Percentiles rank a stretch among this genome's conserved stretches.
Evolutionary conservation across 768 basidiomycete species (phyloP).

Genomic region (Kwoniella mangroviensis): DNA sequence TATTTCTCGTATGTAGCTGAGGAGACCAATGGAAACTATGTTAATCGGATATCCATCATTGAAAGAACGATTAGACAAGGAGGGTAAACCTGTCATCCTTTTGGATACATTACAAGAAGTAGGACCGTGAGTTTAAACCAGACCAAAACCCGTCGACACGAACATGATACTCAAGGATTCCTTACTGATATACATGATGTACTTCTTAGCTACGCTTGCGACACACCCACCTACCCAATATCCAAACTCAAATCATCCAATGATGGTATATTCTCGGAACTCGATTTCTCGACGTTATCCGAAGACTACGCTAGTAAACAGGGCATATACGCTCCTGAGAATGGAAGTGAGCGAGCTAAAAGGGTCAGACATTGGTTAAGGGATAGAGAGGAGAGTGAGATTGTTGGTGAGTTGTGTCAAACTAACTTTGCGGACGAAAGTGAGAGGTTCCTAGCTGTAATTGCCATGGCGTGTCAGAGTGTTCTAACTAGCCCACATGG

Average conservation of each 20-base stretch:
- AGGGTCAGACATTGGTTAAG: conserved; percentile 52
- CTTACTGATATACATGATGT: background rate
- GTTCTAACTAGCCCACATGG: background rate
- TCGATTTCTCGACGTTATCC: conserved; percentile 49
- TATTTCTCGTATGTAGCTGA: conserved; percentile 35
- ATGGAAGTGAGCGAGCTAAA: conserved; percentile 31
- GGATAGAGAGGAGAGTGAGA: conserved; percentile 48
- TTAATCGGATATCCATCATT: conserved; percentile 41
- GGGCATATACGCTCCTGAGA: conserved; percentile 44
- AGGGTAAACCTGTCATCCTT: conserved; percentile 48
- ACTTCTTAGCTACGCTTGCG: conserved; percentile 34
- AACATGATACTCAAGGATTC: background rate
- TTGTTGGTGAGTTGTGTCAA: conserved; percentile 45
- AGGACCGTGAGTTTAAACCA: conserved; percentile 31
- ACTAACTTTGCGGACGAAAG: background rate
- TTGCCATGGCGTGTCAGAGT: no score
- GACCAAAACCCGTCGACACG: conserved; percentile 4
- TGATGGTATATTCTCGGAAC: conserved; percentile 45
- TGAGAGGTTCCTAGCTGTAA: no score
- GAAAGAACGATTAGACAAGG: conserved; percentile 34
- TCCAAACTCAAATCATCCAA: conserved; percentile 26
- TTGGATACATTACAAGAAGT: conserved; percentile 55
- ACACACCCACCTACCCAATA: conserved; percentile 39
- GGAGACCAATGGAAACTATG: conserved; percentile 54
- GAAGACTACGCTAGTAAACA: conserved; percentile 51